phyloP scores from a whole-genome alignment of 495 filamentous ascomycete genomes.

The Cairneyella variabilis region DNA sequence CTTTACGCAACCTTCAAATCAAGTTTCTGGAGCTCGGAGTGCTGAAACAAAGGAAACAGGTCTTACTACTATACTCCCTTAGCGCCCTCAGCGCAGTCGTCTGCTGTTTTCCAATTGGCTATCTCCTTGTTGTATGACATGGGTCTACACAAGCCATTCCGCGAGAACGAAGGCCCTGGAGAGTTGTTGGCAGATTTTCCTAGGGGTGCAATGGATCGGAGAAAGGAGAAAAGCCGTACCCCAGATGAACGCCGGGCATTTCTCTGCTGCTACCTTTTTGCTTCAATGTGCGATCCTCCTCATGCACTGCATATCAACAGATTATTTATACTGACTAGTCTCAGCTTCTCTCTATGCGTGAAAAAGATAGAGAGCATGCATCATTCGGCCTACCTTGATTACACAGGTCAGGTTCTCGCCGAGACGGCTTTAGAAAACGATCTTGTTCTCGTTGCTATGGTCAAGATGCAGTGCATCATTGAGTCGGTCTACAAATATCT shows the following conservation, averaged over 20 bases:
- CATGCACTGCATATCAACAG: too few species aligned
- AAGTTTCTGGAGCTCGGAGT: too few species aligned
- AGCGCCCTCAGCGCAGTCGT: slow-evolving; percentile 1
- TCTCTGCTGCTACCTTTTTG: slow-evolving; percentile 13
- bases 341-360: background rate
- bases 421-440: slow-evolving; percentile 4
- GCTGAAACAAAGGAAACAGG: too few species aligned
- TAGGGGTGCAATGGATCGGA: background rate
- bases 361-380: slow-evolving; percentile 10
- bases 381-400: slow-evolving; percentile 9
- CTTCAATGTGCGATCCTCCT: slow-evolving; percentile 18
- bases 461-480: background rate
- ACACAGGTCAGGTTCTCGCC: slow-evolving; percentile 1
- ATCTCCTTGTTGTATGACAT: slow-evolving; percentile 18
- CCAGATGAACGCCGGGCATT: slow-evolving; percentile 16
- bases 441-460: slow-evolving; percentile 5
- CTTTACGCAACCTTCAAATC: too few species aligned
- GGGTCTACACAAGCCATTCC: slow-evolving; percentile 12
- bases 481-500: slow-evolving; percentile 1
- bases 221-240: slow-evolving; percentile 6
- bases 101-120: slow-evolving; percentile 12
- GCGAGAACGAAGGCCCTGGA: slow-evolving; percentile 5
- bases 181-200: slow-evolving; percentile 5
- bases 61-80: slow-evolving; percentile 8
- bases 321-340: too few species aligned